Percentiles rank a stretch among this genome's conserved stretches.
Conservation (phyloP, 495 filamentous ascomycete species). For the Neurospora cerealis region DNA sequence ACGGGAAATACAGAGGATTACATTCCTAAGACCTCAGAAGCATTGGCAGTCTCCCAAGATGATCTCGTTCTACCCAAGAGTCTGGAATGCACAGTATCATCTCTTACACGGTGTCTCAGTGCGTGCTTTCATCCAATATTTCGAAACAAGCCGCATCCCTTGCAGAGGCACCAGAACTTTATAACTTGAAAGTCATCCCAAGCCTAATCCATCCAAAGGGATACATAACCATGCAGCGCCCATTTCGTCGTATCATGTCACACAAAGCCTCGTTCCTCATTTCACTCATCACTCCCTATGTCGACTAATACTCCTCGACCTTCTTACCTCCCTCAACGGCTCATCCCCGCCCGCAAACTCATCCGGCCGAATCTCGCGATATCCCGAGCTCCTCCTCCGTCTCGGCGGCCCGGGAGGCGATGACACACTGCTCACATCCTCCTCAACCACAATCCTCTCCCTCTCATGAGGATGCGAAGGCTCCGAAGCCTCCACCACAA, state of each 20-base stretch:
- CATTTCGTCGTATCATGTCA: background rate
- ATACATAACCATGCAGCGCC: background rate
- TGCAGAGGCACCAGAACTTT: background rate
- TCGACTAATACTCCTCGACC: conserved; percentile 16
- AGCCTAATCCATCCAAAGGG: background rate
- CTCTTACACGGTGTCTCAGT: background rate
- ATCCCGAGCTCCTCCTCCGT: conserved; percentile 5
- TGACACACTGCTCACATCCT: background rate
- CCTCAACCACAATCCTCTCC: background rate
- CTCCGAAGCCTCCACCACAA: background rate
- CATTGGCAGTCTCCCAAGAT: background rate
- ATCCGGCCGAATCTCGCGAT: conserved; percentile 23
- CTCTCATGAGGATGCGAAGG: background rate
- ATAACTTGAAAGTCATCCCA: background rate
- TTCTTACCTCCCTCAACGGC: conserved; percentile 20
- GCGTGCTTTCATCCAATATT: background rate
- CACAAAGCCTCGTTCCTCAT: background rate
- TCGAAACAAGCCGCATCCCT: background rate
- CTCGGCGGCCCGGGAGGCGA: conserved; percentile 3
- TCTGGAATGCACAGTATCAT: background rate
- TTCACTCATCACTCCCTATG: background rate
- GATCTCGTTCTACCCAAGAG: background rate
- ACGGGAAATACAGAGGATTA: background rate
- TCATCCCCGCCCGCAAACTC: conserved; percentile 23
- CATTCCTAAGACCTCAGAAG: background rate